phyloP scores from a whole-genome alignment of 164 flowering plant genomes.

The Aristolochia fimbriata region DNA sequence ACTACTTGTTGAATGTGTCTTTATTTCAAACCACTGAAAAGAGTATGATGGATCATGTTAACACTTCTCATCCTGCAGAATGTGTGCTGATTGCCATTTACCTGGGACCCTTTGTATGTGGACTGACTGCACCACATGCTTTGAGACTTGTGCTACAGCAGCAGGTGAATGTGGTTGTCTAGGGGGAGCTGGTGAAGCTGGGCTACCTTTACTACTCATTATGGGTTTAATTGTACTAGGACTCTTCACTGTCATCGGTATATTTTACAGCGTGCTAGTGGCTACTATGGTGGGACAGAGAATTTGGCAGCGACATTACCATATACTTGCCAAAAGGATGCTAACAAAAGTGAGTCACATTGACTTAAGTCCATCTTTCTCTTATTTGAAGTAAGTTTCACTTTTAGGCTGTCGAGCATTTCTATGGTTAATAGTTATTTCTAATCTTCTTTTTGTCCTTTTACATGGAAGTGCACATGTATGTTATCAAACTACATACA shows the following conservation, averaged over 20 bases:
- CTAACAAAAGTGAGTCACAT: slow-evolving; percentile 75
- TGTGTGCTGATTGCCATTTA: slow-evolving; percentile 95
- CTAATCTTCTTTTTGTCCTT: too few relatives aligned
- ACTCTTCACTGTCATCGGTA: slow-evolving; percentile 86
- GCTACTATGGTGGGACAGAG: slow-evolving; percentile 99
- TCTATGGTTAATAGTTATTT: too few relatives aligned
- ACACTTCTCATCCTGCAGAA: slow-evolving; percentile 31
- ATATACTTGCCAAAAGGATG: slow-evolving; percentile 96
- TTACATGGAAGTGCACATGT: too few relatives aligned
- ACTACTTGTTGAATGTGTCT: too few relatives aligned
- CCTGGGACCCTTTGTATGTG: slow-evolving; percentile 98
- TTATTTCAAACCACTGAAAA: too few relatives aligned
- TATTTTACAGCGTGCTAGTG: slow-evolving; percentile 93
- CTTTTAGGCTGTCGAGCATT: too few relatives aligned
- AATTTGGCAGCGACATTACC: slow-evolving; percentile 99
- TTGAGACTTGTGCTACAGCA: slow-evolving; percentile 79
- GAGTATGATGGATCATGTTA: too few relatives aligned
- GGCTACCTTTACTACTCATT: slow-evolving; percentile 71
- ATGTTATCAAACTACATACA: too few relatives aligned
- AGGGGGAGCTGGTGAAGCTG: slow-evolving; percentile 98
- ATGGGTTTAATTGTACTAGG: slow-evolving; percentile 82
- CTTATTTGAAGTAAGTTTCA: background rate
- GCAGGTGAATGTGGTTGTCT: slow-evolving; percentile 91
- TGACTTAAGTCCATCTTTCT: background rate
- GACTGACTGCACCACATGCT: slow-evolving; percentile 94